Evolutionary conservation across 2,329 filamentous ascomycete genomes (phyloP).

Genomic region (Sporothrix protearum): DNA sequence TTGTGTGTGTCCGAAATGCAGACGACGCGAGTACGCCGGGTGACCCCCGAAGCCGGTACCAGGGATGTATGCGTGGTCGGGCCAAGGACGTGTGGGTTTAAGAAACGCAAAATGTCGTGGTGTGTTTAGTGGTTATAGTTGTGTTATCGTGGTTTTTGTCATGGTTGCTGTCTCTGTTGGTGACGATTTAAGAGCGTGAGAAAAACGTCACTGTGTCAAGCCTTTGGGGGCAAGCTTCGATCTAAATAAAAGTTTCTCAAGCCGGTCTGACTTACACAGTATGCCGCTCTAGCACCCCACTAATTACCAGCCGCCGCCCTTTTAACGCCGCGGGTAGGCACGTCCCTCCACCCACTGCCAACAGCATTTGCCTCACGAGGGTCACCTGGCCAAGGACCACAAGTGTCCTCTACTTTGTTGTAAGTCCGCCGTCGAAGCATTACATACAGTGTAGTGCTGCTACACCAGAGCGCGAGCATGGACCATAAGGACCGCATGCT

Average conservation of each 20-base stretch:
- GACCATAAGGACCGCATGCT: no score
- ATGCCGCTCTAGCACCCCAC: background rate
- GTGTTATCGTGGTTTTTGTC: background rate
- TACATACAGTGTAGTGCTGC: background rate
- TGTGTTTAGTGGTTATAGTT: background rate
- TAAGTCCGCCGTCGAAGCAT: background rate
- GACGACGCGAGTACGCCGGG: constrained; percentile 59
- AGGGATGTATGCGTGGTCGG: background rate
- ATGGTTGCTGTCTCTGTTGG: no score
- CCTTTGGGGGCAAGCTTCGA: background rate
- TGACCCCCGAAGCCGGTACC: background rate
- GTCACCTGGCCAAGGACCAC: background rate
- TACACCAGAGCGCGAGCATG: background rate
- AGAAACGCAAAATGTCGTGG: background rate
- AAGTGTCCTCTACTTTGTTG: background rate
- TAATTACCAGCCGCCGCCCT: background rate
- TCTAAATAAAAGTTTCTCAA: no score
- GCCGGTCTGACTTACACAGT: background rate
- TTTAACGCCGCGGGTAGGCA: constrained; percentile 7
- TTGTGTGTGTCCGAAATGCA: constrained; percentile 78
- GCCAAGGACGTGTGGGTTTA: background rate
- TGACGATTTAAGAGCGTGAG: background rate
- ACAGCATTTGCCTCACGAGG: background rate
- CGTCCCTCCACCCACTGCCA: background rate
- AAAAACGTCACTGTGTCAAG: background rate